Conservation (phyloP, 495 filamentous ascomycete genomes). For the Penicillium angulare region DNA sequence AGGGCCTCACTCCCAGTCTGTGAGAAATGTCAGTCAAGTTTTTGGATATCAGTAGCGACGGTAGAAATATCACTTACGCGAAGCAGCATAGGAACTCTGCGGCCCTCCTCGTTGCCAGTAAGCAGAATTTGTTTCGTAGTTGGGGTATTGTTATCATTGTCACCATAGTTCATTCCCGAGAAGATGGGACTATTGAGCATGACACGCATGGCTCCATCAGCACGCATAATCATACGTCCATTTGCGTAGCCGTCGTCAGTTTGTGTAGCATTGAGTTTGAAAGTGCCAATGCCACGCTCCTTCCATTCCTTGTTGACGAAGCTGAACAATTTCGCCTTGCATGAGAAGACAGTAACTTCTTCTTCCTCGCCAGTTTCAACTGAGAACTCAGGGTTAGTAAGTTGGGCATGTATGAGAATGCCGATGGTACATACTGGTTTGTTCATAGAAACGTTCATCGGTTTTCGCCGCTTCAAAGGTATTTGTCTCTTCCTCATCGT, state of each 20-base stretch:
- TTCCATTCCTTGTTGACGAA: slow-evolving; percentile 78
- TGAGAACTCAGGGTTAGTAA: neutral
- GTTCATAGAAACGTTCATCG: slow-evolving; percentile 67
- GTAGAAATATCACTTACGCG: slow-evolving; percentile 55
- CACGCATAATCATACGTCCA: slow-evolving; percentile 80
- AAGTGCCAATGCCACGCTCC: slow-evolving; percentile 76
- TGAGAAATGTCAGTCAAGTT: no score
- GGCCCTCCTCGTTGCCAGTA: slow-evolving; percentile 59
- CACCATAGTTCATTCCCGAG: slow-evolving; percentile 69
- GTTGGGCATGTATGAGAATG: neutral
- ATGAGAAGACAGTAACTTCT: slow-evolving; percentile 59
- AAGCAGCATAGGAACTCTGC: slow-evolving; percentile 60
- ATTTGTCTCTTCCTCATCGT: slow-evolving; percentile 33
- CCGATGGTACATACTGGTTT: slow-evolving; percentile 55
- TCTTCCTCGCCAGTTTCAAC: slow-evolving; percentile 70
- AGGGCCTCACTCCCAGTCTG: slow-evolving; percentile 44
- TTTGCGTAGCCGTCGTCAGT: slow-evolving; percentile 48
- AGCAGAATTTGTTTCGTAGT: slow-evolving; percentile 57
- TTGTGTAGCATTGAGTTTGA: slow-evolving; percentile 76
- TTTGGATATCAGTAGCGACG: slow-evolving; percentile 14
- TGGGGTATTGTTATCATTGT: slow-evolving; percentile 48
- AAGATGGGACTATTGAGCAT: slow-evolving; percentile 78
- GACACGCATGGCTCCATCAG: slow-evolving; percentile 81
- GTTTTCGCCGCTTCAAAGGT: slow-evolving; percentile 51
- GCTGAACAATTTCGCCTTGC: slow-evolving; percentile 73